Evolutionary conservation across 1,139 yeast genomes (phyloP).

Genomic region (Diutina neorugosa): DNA sequence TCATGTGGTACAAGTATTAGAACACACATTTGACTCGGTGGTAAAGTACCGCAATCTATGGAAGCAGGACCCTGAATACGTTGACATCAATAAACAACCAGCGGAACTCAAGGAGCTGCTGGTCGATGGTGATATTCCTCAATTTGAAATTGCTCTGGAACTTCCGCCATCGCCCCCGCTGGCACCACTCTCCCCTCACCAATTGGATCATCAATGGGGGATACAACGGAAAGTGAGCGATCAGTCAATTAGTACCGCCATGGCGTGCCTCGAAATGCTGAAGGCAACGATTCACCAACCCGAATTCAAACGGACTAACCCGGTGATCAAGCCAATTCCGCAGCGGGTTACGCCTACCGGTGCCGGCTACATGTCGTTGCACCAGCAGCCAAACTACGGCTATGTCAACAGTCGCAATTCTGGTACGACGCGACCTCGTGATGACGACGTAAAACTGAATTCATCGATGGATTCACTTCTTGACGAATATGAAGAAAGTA

Average conservation of each 20-base stretch:
- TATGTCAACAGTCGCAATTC: neutral
- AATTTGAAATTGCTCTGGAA: neutral
- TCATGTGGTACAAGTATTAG: conserved; percentile 22
- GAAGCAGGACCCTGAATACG: conserved; percentile 5
- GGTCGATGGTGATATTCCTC: conserved; percentile 9
- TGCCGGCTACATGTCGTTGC: neutral
- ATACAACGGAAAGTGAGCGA: neutral
- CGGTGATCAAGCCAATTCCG: neutral
- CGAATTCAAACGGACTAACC: neutral
- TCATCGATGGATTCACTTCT: conserved; percentile 36
- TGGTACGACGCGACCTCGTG: neutral
- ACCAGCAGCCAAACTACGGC: neutral
- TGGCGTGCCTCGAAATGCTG: conserved; percentile 3
- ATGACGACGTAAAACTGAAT: neutral
- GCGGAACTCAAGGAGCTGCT: conserved; percentile 10
- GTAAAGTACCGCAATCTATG: conserved; percentile 27
- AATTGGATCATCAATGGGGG: neutral
- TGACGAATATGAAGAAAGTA: conserved; percentile 38
- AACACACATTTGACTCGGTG: conserved; percentile 22
- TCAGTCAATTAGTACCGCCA: neutral
- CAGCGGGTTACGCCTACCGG: neutral
- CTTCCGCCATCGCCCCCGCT: conserved; percentile 2
- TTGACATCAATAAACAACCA: conserved; percentile 10
- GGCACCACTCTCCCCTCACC: neutral
- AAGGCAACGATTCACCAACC: neutral